Evolutionary conservation across 2,329 filamentous ascomycete species (phyloP).

Genomic region (Grosmannia penicillata): DNA sequence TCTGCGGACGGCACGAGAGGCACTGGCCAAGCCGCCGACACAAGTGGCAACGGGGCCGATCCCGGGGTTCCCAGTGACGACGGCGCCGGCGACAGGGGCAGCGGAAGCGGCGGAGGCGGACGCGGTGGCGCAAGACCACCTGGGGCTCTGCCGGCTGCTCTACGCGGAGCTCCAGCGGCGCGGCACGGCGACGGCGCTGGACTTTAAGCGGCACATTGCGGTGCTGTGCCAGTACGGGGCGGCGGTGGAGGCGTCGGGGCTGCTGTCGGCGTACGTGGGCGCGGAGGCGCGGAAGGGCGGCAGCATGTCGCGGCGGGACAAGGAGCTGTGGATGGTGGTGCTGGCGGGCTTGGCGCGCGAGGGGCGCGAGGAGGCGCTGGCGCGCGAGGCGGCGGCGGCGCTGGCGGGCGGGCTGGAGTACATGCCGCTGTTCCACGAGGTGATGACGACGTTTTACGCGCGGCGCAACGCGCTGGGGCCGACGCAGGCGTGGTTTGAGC

Average conservation of each 20-base stretch:
- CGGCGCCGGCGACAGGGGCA: background rate
- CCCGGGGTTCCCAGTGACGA: no score
- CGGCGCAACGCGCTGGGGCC: constrained; percentile 38
- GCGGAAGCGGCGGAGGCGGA: background rate
- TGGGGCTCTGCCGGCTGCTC: constrained; percentile 30
- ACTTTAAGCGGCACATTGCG: constrained; percentile 29
- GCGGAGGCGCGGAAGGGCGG: no score
- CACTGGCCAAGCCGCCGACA: constrained; percentile 5
- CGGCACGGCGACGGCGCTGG: constrained; percentile 10
- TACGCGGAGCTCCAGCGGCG: constrained; percentile 22
- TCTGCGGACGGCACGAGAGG: constrained; percentile 27
- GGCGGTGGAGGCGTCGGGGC: no score
- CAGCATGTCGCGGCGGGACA: constrained; percentile 11
- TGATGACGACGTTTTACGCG: constrained; percentile 50
- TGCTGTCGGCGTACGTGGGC: no score
- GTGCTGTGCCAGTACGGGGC: constrained; percentile 39
- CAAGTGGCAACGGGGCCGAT: no score
- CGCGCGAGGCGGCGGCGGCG: constrained; percentile 25
- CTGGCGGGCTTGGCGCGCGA: constrained; percentile 48
- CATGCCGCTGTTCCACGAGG: constrained; percentile 29
- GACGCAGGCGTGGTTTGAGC: constrained; percentile 54
- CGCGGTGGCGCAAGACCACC: constrained; percentile 20
- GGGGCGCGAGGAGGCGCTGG: constrained; percentile 40
- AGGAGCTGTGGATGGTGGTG: constrained; percentile 31
- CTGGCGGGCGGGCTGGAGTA: constrained; percentile 30